Evolutionary conservation across 192 early-diverging fungal species (phyloP).

Genomic region (Podila epicladia): DNA sequence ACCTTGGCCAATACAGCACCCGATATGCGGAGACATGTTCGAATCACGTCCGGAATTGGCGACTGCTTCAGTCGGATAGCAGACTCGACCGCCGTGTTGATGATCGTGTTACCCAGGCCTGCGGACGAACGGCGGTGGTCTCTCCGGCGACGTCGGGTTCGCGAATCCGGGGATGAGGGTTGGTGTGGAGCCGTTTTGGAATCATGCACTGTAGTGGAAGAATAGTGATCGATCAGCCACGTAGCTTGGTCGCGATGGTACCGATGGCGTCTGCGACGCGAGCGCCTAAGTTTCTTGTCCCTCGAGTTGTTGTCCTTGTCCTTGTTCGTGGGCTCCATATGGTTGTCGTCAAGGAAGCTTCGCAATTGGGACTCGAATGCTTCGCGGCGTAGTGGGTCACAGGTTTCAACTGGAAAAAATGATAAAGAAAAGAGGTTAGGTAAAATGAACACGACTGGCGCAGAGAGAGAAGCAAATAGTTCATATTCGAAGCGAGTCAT

Average conservation of each 20-base stretch:
- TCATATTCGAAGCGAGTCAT: constrained; percentile 10
- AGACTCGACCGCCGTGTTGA: constrained; percentile 53
- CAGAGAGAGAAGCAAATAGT: background rate
- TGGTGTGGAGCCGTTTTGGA: background rate
- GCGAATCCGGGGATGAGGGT: background rate
- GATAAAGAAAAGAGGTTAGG: background rate
- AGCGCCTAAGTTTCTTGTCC: constrained; percentile 24
- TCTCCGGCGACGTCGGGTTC: background rate
- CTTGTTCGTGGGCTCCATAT: constrained; percentile 3
- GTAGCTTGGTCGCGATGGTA: constrained; percentile 25
- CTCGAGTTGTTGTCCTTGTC: constrained; percentile 5
- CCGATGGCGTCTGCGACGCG: constrained; percentile 33
- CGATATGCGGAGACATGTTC: constrained; percentile 38
- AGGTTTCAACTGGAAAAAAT: constrained; percentile 32
- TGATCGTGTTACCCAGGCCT: constrained; percentile 42
- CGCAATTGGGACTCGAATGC: constrained; percentile 28
- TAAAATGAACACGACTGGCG: background rate
- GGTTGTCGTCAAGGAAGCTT: constrained; percentile 27
- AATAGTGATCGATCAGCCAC: constrained; percentile 25
- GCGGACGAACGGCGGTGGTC: background rate
- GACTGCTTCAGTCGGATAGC: constrained; percentile 65
- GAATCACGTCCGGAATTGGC: constrained; percentile 61
- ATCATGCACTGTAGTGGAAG: background rate
- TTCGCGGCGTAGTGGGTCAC: constrained; percentile 39
- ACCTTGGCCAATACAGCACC: constrained; percentile 34